Evolutionary conservation across 2,329 filamentous ascomycete genomes (phyloP), one percentile per base, ranked within the genome.

Genomic region (Colletotrichum sp.): DNA sequence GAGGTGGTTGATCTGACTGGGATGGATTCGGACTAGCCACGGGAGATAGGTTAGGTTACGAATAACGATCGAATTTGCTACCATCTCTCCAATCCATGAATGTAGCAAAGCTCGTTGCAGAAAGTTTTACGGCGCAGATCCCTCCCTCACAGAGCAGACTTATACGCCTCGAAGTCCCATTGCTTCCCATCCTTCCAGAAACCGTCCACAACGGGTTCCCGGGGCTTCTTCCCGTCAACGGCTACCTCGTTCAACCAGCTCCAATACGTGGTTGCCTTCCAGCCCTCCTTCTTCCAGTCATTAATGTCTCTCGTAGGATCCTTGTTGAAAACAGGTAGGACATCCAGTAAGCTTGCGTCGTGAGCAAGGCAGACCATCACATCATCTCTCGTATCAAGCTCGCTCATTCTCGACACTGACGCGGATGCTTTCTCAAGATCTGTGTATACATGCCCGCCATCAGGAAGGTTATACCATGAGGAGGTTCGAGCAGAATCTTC

Each of bases 321-420:
- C 12, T 55, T 67, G 24, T 77, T 75, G 48, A 77, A 77, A 4
- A 75, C 59, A 6, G 75, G 75, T 1, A 76, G 63, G 12, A 77
- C 62, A 10, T 68, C 70, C 8, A 76, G 36, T 13, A 77, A n/a
- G 6, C 63, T 68, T 12, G 68, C 48, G 57, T 77, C 76, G 6
- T 77, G 76, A 3, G 73, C 69, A 24, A 77, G 66, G 30, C 76
- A 77, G 18, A 77, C 67, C 68, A 77, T 67, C 18, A 76, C 13
- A 15, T 72, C 59, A 36, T 76, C 73, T 30, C 68, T 32, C 24
- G 64, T 32, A 30, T 77, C 76, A n/a, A 77, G 48, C n/a, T 76
- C 69, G 15, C 63, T 57, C 52, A 77, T 76, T 48, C 71, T 77
- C 22, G 67, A 67, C 52, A 77, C 66, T 13, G 73, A 76, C 3